Evolutionary conservation across 352 stramenopile genomes (phyloP), one percentile per base, ranked within the genome.

Genomic region (Phytophthora ohioensis): DNA sequence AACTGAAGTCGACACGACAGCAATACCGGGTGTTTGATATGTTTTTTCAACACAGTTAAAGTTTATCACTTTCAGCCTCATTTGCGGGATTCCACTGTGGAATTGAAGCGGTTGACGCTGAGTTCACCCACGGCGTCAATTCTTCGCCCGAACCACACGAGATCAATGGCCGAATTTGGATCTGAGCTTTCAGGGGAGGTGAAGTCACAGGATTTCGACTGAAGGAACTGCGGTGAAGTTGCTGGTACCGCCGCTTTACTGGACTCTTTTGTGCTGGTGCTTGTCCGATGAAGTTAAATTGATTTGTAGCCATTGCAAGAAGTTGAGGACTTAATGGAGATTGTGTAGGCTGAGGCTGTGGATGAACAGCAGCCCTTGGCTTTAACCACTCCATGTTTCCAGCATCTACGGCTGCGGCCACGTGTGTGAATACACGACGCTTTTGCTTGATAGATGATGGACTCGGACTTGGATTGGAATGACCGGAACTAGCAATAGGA

Each of bases 361-460:
- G 46, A 30, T 34, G 49, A 5, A 51, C 36, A 4, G 35, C 38
- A 35, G 46, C 57, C 45, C 64, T 72, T 1, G 49, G n/a, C 52
- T 65, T 75, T 4, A 72, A 43, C 35, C 67, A 66, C 32, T 68
- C 57, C 3, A 53, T 42, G n/a, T 71, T 73, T 0, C 51, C 63
- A 38, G 64, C 48, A 39, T 75, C 63, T 9, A 82, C 71, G 13
- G 74, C 55, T 5, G 75, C 53, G 12, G 65, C 42, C 38, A 76
- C 66, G 36, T 88, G 78, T 3, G 78, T 73, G 52, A 89, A 83
- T 42, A 87, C 64, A 0, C 71, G 71, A 1, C 79, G 80, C 39
- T 86, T 83, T 53, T 87, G 73, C 57, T 88, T 85, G 6, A 84
- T 53, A 4, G 82, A 83, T 0, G 79, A 87, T 4, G 69, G 66